Evolutionary conservation across 768 basidiomycete species (phyloP).

Genomic region (Ramaria sp.): DNA sequence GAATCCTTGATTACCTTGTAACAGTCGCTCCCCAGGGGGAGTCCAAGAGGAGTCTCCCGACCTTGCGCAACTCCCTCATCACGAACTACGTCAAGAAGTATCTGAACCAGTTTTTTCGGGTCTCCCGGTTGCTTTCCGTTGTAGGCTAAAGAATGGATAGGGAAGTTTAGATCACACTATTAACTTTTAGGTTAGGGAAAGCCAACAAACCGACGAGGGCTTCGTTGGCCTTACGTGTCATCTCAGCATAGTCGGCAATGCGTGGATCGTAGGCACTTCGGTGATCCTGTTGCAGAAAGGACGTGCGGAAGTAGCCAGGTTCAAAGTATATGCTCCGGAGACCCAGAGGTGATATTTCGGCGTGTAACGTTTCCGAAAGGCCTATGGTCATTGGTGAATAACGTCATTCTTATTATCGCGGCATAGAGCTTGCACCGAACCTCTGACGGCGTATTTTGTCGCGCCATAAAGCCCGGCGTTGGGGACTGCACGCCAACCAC

Average conservation of each 20-base stretch:
- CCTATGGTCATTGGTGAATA: constrained; percentile 14
- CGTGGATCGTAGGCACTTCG: neutral
- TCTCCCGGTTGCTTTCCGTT: constrained; percentile 17
- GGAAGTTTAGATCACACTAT: neutral
- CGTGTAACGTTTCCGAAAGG: constrained; percentile 16
- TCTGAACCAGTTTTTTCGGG: constrained; percentile 15
- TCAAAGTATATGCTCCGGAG: constrained; percentile 9
- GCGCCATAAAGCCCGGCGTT: constrained; percentile 25
- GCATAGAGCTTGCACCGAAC: constrained; percentile 4
- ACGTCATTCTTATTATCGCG: too few species aligned
- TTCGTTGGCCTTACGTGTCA: neutral
- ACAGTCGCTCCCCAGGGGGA: constrained; percentile 1
- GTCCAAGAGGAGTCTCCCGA: neutral
- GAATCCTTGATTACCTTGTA: neutral
- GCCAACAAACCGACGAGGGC: constrained; percentile 4
- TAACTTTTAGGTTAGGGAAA: neutral
- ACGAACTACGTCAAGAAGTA: constrained; percentile 17
- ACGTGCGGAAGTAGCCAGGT: constrained; percentile 18
- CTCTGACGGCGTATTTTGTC: constrained; percentile 29
- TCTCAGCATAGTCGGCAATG: constrained; percentile 11
- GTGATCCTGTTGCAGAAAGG: constrained; percentile 7
- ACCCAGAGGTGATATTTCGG: constrained; percentile 16
- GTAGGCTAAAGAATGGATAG: constrained; percentile 18
- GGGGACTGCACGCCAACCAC: constrained; percentile 12
- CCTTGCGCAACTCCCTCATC: constrained; percentile 17